Evolutionary conservation across 2,329 filamentous ascomycete genomes (phyloP), one percentile per base, ranked within the genome.

Genomic region (Atkinsonella hypoxylon): DNA sequence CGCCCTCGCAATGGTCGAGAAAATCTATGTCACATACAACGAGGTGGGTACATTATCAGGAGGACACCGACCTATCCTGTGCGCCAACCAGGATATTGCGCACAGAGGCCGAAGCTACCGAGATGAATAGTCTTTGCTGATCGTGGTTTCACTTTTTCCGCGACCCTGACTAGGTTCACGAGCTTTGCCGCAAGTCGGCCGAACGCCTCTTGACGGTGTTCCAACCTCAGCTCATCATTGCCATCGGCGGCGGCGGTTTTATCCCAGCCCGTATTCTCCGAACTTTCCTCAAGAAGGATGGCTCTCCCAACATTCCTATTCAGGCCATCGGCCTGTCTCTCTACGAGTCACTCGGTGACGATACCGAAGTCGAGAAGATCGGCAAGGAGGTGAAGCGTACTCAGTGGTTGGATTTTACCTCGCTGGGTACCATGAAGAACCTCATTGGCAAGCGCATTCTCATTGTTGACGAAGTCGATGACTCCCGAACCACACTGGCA

Each of bases 301-400:
- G 86, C 60, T 79, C 76, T 55, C 83, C 89, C 70, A 98, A 98
- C 75, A 98, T 98, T 64, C 91, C 93, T 59, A 98, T 98, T 70
- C 93, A 98, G 78, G 93, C 93, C 57, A 98, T 98, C 68, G 93
- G 93, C 46, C 85, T 98, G 57, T 97, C 91, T 20, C 83, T 98
- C 51, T 98, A 98, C 76, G 93, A 98, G 73, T 78, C 82, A 56
- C 84, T 97, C 45, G 76, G 79, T 52, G 52, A 53, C n/a, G 71
- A 75, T 52, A 61, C 60, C 47, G 72, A 72, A 53, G 69, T 71
- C 53, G 93, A 98, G 72, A 72, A 77, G 56, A 84, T 86, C 42
- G 91, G 91, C 58, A 96, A 88, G 58, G 93, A 94, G 73, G 93
- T 98, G 60, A 97, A 89, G 41, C 87, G 93, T 60, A 97, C 93